phyloP scores from a whole-genome alignment of 2,329 filamentous ascomycete species.

The Podosphaera aphanis region DNA sequence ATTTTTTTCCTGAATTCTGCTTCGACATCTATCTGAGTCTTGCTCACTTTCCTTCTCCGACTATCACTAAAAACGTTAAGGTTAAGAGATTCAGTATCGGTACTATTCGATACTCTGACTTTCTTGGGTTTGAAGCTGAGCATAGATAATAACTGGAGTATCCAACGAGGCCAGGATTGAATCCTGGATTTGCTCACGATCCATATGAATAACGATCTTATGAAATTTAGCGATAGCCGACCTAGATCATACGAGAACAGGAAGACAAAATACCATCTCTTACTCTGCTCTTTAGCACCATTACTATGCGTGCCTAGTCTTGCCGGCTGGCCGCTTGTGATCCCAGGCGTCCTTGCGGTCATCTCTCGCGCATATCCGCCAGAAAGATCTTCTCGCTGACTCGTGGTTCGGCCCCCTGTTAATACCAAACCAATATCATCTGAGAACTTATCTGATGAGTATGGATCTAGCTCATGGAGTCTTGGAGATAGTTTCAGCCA shows the following conservation, averaged over 20 bases:
- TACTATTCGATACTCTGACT: conserved; percentile 1
- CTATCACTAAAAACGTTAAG: conserved; percentile 30
- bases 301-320: conserved; percentile 38
- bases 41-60: conserved; percentile 30
- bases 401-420: conserved; percentile 9
- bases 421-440: conserved; percentile 14
- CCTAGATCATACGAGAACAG: conserved; percentile 59
- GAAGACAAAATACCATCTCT: conserved; percentile 51
- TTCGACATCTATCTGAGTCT: conserved; percentile 56
- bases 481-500: conserved; percentile 16
- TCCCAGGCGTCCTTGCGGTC: conserved; percentile 30
- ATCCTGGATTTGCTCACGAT: conserved; percentile 36
- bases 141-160: conserved; percentile 20
- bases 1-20: conserved; percentile 40
- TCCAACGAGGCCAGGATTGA: conserved; percentile 36
- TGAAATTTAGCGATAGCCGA: conserved; percentile 31
- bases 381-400: conserved; percentile 20
- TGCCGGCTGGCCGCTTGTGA: conserved; percentile 18
- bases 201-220: conserved; percentile 11
- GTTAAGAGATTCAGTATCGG: conserved; percentile 19
- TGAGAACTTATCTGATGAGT: conserved; percentile 9
- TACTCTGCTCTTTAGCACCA: conserved; percentile 55
- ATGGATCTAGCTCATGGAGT: conserved; percentile 8
- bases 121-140: conserved; percentile 6
- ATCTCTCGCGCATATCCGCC: conserved; percentile 49